Conservation (phyloP, 2,329 filamentous ascomycete genomes). For the Claviceps capensis region DNA sequence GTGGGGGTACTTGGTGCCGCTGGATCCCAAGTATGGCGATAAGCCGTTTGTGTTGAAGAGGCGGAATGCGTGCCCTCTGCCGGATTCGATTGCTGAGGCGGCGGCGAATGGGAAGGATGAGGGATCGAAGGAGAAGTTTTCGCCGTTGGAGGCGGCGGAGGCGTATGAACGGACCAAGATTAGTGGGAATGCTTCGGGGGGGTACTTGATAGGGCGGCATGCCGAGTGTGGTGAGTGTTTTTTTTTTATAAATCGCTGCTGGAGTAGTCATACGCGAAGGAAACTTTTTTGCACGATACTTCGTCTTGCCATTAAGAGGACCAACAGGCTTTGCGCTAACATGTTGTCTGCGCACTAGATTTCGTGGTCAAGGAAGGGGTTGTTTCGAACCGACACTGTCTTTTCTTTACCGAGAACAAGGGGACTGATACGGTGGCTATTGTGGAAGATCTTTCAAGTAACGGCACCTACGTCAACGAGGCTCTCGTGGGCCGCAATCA, state of each 20-base stretch:
- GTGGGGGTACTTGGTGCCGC: conserved; percentile 87
- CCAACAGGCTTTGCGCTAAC: background rate
- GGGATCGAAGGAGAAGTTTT: conserved; percentile 27
- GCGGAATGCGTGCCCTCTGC: conserved; percentile 53
- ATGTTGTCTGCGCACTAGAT: conserved; percentile 28
- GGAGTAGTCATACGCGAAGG: background rate
- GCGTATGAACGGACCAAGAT: conserved; percentile 49
- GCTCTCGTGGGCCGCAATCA: conserved; percentile 84
- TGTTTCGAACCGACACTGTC: conserved; percentile 75
- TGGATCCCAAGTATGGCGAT: conserved; percentile 54
- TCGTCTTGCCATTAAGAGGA: too few species aligned
- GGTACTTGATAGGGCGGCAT: conserved; percentile 86
- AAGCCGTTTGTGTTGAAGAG: conserved; percentile 61
- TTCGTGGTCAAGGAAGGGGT: conserved; percentile 62
- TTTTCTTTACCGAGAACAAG: conserved; percentile 51
- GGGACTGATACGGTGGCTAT: conserved; percentile 52
- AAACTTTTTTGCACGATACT: too few species aligned
- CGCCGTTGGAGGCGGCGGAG: conserved; percentile 39
- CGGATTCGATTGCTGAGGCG: conserved; percentile 27
- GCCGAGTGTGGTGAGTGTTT: conserved; percentile 69
- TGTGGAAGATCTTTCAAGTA: conserved; percentile 85
- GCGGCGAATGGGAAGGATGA: conserved; percentile 23
- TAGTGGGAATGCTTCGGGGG: conserved; percentile 53
- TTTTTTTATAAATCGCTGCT: background rate
- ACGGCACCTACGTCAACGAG: conserved; percentile 94